Evolutionary conservation across 2,329 filamentous ascomycete genomes (phyloP).

Genomic region (Apiospora aurea): DNA sequence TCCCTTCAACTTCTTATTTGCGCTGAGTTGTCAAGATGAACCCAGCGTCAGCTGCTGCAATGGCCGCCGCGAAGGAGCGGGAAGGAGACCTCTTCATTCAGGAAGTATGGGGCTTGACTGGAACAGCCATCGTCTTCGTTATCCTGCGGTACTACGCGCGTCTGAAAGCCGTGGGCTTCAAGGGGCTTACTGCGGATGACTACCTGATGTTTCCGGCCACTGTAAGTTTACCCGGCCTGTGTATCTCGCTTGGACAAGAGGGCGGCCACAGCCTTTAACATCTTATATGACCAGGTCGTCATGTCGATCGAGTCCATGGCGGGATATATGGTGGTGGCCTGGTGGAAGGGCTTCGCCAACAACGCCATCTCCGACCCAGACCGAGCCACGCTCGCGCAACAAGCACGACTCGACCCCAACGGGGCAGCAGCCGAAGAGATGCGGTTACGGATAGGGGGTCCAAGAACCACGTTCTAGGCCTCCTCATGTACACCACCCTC

Average conservation of each 20-base stretch:
- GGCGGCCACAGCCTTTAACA: neutral
- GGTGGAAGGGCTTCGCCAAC: slow-evolving; percentile 38
- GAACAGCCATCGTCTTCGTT: slow-evolving; percentile 34
- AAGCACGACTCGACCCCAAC: neutral
- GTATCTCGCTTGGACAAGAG: neutral
- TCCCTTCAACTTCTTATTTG: too few relatives aligned
- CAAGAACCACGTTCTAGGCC: slow-evolving; percentile 35
- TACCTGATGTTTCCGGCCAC: slow-evolving; percentile 34
- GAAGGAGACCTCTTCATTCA: slow-evolving; percentile 30
- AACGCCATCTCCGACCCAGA: slow-evolving; percentile 35
- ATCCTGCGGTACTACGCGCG: slow-evolving; percentile 35
- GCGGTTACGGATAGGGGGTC: slow-evolving; percentile 35
- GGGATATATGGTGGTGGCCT: slow-evolving; percentile 36
- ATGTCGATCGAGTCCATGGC: slow-evolving; percentile 38
- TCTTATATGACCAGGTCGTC: slow-evolving; percentile 29
- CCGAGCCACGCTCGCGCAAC: slow-evolving; percentile 28
- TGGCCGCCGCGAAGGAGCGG: slow-evolving; percentile 22
- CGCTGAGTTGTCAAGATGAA: neutral
- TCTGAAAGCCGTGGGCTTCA: slow-evolving; percentile 32
- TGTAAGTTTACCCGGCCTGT: slow-evolving; percentile 29
- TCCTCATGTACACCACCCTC: slow-evolving; percentile 36
- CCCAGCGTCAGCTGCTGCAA: slow-evolving; percentile 4
- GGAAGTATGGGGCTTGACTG: slow-evolving; percentile 39
- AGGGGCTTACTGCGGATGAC: slow-evolving; percentile 34
- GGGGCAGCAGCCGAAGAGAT: slow-evolving; percentile 32